Evolutionary conservation across 202 grass and related monocot species (phyloP), one percentile per base, ranked within the genome.

Genomic region (Bolboschoenoplectus hybrid): DNA sequence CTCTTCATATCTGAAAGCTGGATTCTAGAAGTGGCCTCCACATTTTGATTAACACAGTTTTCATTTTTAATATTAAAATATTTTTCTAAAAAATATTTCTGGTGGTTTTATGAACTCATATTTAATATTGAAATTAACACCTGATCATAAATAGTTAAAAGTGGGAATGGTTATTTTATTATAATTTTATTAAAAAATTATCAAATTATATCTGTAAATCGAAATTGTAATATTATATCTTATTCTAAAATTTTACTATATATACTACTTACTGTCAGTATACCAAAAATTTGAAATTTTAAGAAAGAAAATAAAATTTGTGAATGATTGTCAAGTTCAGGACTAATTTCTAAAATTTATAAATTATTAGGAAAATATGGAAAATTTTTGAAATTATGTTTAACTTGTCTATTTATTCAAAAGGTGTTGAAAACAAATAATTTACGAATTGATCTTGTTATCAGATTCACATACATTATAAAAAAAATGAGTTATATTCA

Each of bases 11-110:
- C 17, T 32, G 70, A 40, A 80, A 60, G 75, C 53, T 80, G 75
- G 51, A 80, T 7, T 55, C 75, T 80, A 60, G 53, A 60, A 60
- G 75, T 80, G 75, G 36, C 16, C 53, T 80, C 53, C 75, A 80
- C 75, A 58, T 80, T 80, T 80, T 20, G 53, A 8, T 80, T 16
- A 60, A 34, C 36, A 80, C 35, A 80, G 14, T 53, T 79, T 40
- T 38, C 2, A 5, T 16, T 78, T 78, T 56, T 16, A 57, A 36
- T 38, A 40, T 26, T 20, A 19, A 17, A 17, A 39, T 57, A 9
- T 40, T 78, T 55, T 40, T 76, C 0, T 8, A 0, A 16, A 69
- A 69, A 16, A 39, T 68, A 10, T 41, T 68, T 41, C 5, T 14
- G 26, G 40, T 9, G 11, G 64, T 67, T 65, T 32, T 11, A 65